Conservation (phyloP, 2,329 filamentous ascomycete genomes). For the Aspergillus sp. region DNA sequence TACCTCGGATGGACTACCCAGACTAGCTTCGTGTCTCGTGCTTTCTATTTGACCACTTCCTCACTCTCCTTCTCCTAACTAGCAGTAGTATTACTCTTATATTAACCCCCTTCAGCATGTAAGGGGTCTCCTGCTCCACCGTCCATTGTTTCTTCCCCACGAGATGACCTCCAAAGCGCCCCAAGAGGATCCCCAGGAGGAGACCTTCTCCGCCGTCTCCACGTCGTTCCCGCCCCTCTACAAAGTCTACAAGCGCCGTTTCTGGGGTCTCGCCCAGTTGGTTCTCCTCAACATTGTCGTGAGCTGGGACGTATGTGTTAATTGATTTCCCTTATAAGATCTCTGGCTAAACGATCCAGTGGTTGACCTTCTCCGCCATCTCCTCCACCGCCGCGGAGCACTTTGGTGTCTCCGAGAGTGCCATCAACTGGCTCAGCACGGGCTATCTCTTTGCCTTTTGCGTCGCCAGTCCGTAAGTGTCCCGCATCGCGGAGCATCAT, state of each 20-base stretch:
- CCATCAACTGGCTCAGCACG: conserved; percentile 91
- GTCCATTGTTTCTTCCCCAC: no score
- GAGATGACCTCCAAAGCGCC: background rate
- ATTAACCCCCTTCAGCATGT: conserved; percentile 1
- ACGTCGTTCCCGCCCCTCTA: conserved; percentile 29
- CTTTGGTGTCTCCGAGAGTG: conserved; percentile 70
- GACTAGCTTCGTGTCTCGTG: no score
- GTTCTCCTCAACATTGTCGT: conserved; percentile 88
- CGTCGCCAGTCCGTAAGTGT: conserved; percentile 60
- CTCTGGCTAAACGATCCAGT: conserved; percentile 49
- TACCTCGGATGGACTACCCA: no score
- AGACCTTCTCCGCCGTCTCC: conserved; percentile 2
- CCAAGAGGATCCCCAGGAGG: background rate
- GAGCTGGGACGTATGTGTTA: conserved; percentile 79
- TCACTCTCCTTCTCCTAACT: no score
- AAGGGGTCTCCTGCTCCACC: no score
- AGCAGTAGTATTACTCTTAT: no score
- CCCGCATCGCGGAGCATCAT: background rate
- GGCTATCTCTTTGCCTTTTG: conserved; percentile 84
- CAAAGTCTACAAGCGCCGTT: conserved; percentile 76
- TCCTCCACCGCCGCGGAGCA: conserved; percentile 70
- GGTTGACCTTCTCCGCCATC: conserved; percentile 88
- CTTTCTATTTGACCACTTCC: no score
- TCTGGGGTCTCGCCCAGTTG: conserved; percentile 81
- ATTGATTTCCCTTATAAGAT: background rate